Conservation (phyloP, 768 basidiomycete species). For the Tulasnella sp. region DNA sequence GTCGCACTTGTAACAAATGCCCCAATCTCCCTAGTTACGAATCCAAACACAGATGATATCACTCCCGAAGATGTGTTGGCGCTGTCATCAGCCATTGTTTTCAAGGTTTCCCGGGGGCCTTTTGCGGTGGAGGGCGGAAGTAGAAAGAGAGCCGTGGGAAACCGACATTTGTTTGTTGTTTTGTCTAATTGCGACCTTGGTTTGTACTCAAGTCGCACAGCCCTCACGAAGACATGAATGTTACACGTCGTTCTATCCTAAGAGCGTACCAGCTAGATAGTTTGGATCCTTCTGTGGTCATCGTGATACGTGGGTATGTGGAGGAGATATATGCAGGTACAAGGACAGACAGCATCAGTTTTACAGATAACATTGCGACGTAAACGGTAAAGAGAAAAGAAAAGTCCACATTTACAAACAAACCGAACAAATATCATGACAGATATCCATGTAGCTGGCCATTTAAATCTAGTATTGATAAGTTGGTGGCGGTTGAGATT, state of each 20-base stretch:
- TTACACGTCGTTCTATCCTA: background rate
- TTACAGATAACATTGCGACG: background rate
- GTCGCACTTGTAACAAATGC: slow-evolving; percentile 12
- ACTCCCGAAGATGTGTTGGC: slow-evolving; percentile 1
- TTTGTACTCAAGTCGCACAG: background rate
- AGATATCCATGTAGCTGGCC: background rate
- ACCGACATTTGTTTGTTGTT: background rate
- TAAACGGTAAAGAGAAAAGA: background rate
- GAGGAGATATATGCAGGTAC: background rate
- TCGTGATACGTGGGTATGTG: background rate
- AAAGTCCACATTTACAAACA: background rate
- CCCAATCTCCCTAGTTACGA: slow-evolving; percentile 12
- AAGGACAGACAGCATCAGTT: background rate
- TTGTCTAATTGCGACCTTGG: background rate
- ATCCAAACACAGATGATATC: slow-evolving; percentile 8
- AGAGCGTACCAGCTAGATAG: background rate
- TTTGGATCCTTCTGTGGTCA: background rate
- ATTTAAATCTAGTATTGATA: background rate
- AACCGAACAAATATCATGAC: background rate
- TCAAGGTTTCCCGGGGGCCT: background rate
- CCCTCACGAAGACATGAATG: background rate
- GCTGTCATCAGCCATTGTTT: no score
- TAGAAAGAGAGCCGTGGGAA: background rate
- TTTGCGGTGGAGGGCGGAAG: background rate
- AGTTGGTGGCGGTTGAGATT: background rate